Evolutionary conservation across 1,284 basidiomycete genomes (phyloP), one percentile per base, ranked within the genome.

Genomic region (Rhodotorula mucilaginosa): DNA sequence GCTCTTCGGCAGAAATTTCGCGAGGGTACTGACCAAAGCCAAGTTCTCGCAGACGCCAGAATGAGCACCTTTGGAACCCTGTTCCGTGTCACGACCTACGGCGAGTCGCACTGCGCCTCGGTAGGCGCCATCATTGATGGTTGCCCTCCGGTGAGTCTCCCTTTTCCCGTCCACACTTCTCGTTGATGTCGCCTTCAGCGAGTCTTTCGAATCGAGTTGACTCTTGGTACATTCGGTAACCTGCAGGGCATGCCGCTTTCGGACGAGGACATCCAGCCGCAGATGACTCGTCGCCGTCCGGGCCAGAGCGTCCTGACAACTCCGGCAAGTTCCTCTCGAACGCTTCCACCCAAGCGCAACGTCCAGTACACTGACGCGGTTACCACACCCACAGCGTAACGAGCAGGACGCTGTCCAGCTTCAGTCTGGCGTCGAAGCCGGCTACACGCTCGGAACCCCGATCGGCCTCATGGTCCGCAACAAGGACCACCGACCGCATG

Each of bases 301-400:
- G 97, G 97, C 18, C 97, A 99, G 85, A 94, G 91, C 82, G 90
- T 95, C 79, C 88, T 99, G 70, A 98, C 97, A 58, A 99, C 97
- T 44, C 94, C 96, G 21, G 93, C 91, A 76, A 29, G 54, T 56
- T 21, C n/a, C 23, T 21, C 52, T 5, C 7, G n/a, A n/a, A 21
- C 77, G 92, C n/a, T 10, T 44, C 13, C 49, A 23, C 10, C 10
- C 29, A 44, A 44, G 39, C 10, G 39, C 39, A 10, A 51, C 51
- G 0, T 13, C n/a, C 3, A 3, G 8, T 16, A 2, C 18, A 52
- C 21, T 18, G 5, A n/a, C 66, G 58, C n/a, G 48, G 49, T 21
- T 23, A 15, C 13, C 26, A 2, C 1, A 18, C 34, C 6, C 23
- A 49, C 78, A 96, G 93, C 87, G 97, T 80, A 92, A 98, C 80